Conservation (phyloP, 2,329 filamentous ascomycete genomes). For the Alternaria postmessia region DNA sequence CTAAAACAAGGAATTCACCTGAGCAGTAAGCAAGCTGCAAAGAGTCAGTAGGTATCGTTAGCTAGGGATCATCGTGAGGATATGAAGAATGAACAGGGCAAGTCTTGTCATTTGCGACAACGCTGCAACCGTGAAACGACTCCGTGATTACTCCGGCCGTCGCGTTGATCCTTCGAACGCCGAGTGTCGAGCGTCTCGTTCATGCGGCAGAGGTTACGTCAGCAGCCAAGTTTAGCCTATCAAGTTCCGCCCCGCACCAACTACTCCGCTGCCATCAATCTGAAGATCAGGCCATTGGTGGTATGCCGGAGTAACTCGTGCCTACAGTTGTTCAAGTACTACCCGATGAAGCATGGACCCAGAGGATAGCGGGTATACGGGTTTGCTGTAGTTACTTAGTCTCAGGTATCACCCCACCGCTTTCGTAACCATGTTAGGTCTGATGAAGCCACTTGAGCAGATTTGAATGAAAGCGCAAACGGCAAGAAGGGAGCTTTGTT, state of each 20-base stretch:
- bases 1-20: background rate
- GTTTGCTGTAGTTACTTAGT: background rate
- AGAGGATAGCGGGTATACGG: background rate
- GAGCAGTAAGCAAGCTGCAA: background rate
- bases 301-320: too few relatives aligned
- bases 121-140: background rate
- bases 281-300: too few relatives aligned
- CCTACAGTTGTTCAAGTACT: too few relatives aligned
- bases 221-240: slow-evolving; percentile 9
- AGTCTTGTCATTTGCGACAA: background rate
- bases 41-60: background rate
- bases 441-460: background rate
- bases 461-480: background rate
- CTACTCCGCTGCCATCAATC: background rate
- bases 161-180: background rate
- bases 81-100: background rate
- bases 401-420: background rate
- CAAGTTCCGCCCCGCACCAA: background rate
- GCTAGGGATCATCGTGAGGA: background rate
- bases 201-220: slow-evolving; percentile 1
- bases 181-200: background rate
- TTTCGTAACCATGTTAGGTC: background rate
- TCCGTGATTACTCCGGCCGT: slow-evolving; percentile 2
- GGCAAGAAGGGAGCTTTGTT: background rate
- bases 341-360: background rate